A percentile compares a stretch with the other conserved stretches of the same genome.
phyloP scores from a whole-genome alignment of 1,139 yeast genomes.

The Kodamaea derodonti region DNA sequence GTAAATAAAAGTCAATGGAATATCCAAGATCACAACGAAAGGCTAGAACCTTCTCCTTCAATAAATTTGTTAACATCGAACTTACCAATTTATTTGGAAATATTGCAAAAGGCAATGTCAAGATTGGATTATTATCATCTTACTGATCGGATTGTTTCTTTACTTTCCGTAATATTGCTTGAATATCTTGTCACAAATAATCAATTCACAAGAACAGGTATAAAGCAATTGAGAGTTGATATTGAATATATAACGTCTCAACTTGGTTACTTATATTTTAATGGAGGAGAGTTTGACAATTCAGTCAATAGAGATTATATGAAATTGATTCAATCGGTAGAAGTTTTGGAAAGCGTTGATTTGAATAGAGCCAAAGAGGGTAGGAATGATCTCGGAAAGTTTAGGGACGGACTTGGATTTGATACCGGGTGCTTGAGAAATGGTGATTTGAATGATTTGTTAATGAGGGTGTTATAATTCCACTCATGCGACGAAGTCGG shows the following conservation, averaged over 20 bases:
- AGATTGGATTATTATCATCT: slow-evolving; percentile 26
- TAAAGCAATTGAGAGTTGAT: slow-evolving; percentile 54
- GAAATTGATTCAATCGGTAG: slow-evolving; percentile 35
- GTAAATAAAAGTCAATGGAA: slow-evolving; percentile 43
- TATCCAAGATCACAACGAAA: slow-evolving; percentile 13
- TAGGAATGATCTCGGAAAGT: slow-evolving; percentile 14
- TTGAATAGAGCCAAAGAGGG: slow-evolving; percentile 16
- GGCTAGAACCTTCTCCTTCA: slow-evolving; percentile 27
- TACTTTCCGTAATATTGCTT: slow-evolving; percentile 47
- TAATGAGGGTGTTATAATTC: slow-evolving; percentile 25
- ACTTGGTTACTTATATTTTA: slow-evolving; percentile 24
- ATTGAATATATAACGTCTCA: slow-evolving; percentile 41
- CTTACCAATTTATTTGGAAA: slow-evolving; percentile 34
- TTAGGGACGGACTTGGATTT: slow-evolving; percentile 23
- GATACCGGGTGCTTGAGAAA: slow-evolving; percentile 26
- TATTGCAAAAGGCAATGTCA: slow-evolving; percentile 27
- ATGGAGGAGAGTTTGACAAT: slow-evolving; percentile 17
- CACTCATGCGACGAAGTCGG: too few relatives aligned
- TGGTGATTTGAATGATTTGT: slow-evolving; percentile 15
- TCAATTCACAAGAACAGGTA: slow-evolving; percentile 55
- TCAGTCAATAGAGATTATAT: slow-evolving; percentile 26
- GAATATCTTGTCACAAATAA: slow-evolving; percentile 64
- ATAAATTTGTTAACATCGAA: slow-evolving; percentile 32
- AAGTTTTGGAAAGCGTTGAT: slow-evolving; percentile 32
- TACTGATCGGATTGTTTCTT: slow-evolving; percentile 38